Evolutionary conservation across 345 rosid species (phyloP).

Genomic region (Eucalyptus melliodora): DNA sequence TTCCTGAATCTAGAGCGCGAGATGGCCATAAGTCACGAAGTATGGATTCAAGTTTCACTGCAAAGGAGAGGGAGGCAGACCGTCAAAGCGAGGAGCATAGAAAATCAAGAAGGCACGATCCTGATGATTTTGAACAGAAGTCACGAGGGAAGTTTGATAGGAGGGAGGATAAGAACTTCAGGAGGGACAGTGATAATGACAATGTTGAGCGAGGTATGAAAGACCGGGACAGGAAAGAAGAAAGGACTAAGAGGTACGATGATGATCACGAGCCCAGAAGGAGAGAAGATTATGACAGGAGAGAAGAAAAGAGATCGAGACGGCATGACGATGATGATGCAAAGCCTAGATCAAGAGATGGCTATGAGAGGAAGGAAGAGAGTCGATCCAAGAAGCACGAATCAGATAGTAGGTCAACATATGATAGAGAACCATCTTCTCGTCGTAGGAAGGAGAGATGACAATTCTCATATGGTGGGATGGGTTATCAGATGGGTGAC

Average conservation of each 20-base stretch:
- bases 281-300: background rate
- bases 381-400: slow-evolving; percentile 27
- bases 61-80: slow-evolving; percentile 8
- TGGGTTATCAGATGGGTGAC: background rate
- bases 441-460: background rate
- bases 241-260: background rate
- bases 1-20: background rate
- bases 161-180: slow-evolving; percentile 17
- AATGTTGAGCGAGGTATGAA: slow-evolving; percentile 6
- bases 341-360: background rate
- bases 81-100: slow-evolving; percentile 16
- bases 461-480: background rate
- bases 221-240: background rate
- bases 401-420: slow-evolving; percentile 11
- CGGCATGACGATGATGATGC: background rate
- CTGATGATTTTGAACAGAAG: slow-evolving; percentile 4
- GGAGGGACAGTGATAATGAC: background rate
- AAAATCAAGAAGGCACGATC: slow-evolving; percentile 16
- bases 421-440: slow-evolving; percentile 1
- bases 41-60: slow-evolving; percentile 5
- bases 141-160: slow-evolving; percentile 21
- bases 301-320: background rate
- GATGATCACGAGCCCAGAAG: background rate
- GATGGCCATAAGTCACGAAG: slow-evolving; percentile 1
- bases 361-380: slow-evolving; percentile 6